Evolutionary conservation across 179 eudicot genomes (phyloP).

Genomic region (Pouteria campechiana): DNA sequence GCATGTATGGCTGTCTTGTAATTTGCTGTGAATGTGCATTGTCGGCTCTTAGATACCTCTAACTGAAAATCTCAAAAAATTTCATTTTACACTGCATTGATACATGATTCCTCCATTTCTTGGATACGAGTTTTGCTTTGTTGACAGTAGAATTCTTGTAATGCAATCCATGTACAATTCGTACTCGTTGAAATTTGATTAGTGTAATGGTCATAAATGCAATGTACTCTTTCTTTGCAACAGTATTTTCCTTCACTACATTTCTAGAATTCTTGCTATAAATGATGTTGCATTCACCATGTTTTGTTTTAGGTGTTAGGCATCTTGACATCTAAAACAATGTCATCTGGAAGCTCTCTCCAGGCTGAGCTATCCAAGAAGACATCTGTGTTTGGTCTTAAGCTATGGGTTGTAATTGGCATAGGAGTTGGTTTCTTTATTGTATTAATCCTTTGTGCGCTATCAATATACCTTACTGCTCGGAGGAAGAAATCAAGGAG

Average conservation of each 20-base stretch:
- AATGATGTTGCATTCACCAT: constrained; percentile 1
- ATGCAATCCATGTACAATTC: not conserved
- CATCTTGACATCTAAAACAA: constrained; percentile 15
- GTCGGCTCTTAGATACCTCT: no score
- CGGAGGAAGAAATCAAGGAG: constrained; percentile 59
- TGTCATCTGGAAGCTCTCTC: constrained; percentile 64
- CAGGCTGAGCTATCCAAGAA: constrained; percentile 38
- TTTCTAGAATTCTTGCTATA: constrained; percentile 5
- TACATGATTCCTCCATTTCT: no score
- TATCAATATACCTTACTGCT: constrained; percentile 39
- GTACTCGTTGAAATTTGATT: not conserved
- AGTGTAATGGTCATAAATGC: not conserved
- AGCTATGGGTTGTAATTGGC: constrained; percentile 82
- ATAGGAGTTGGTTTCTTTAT: constrained; percentile 55
- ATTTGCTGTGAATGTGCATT: no score
- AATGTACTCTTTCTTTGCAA: not conserved
- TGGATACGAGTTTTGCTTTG: no score
- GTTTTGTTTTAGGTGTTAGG: constrained; percentile 9
- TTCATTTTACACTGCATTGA: no score
- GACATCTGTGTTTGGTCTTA: constrained; percentile 39
- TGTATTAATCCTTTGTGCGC: constrained; percentile 38
- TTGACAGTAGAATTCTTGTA: not conserved
- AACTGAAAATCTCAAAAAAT: no score
- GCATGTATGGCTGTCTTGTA: no score
- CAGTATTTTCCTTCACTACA: no score